Percentiles rank a stretch among this genome's conserved stretches.
These are phyloP conservation scores for Linderniella brevidens DNA, from an alignment of 257 asterid genomes.

Conservation along the genomic window DNA sequence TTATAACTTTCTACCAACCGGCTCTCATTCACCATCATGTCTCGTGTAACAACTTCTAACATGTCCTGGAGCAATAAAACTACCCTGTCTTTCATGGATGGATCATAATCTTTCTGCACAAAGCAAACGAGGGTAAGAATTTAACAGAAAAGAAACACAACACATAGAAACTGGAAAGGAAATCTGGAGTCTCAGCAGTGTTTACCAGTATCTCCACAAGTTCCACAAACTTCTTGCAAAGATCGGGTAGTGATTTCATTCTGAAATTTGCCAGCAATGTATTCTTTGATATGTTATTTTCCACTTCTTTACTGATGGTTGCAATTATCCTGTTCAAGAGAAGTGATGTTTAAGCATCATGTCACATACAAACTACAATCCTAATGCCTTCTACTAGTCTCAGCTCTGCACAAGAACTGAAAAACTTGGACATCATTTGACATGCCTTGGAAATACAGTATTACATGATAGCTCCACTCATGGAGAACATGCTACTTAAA, in stretches of 20 bases:
- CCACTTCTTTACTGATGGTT: conserved; percentile 66
- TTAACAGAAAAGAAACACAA: conserved; percentile 5
- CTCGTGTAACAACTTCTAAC: conserved; percentile 82
- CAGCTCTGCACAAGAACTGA: conserved; percentile 5
- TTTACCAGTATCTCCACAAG: conserved; percentile 89
- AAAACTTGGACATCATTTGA: no score
- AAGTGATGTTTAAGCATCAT: conserved; percentile 16
- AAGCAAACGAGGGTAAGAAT: conserved; percentile 9
- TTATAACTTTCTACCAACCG: conserved; percentile 36
- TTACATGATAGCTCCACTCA: background rate
- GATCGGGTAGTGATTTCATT: conserved; percentile 67
- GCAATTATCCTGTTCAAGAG: conserved; percentile 51
- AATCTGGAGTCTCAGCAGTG: background rate
- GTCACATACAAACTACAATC: conserved; percentile 1
- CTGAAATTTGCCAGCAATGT: conserved; percentile 70
- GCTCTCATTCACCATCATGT: conserved; percentile 83
- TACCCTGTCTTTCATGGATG: conserved; percentile 58
- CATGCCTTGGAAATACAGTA: background rate
- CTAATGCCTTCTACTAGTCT: background rate
- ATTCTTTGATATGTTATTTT: conserved; percentile 43
- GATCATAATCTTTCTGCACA: conserved; percentile 62
- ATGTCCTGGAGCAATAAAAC: conserved; percentile 89
- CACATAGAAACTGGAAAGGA: background rate
- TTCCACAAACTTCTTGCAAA: conserved; percentile 63
- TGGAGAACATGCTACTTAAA: background rate